Base-by-base conservation (phyloP, 2,329 filamentous ascomycete genomes). In the Pestalotiopsis sp. region DNA sequence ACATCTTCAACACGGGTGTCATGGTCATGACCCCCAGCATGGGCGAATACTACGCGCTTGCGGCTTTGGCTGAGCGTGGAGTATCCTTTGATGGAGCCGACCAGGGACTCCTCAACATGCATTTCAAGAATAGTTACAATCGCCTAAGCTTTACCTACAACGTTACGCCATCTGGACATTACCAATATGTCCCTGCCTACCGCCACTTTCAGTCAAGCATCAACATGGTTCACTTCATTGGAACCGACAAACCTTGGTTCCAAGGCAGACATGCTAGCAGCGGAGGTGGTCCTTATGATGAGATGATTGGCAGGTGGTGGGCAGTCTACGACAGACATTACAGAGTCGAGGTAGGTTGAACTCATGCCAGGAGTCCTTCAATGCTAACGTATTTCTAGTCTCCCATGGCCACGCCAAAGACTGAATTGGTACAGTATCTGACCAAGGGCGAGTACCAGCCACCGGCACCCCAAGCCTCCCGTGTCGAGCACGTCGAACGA, bases 51-150 rank as follows among this genome's bases (percentile, higher is more conserved):
- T 91, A 94, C 81, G 92, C 93, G 57, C 86, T 99, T 77, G 85
- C 90, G 71, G 93, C 93, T 71, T 90, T 98, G 86, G 94, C 96
- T 31, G 88, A 94, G 74, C 87, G 91, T 67, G 95, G 95, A 31
- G 93, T 95, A 78, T 98, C 95, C 72, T 99, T 99, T 77, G 96
- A 99, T 79, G 96, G 96, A 63, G 96, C 96, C 49, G 96, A 99
- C 78, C 96, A 99, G 81, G 96, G 96, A 67, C 84, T 99, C 65
- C 83, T 99, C 74, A 99, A 99, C 80, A 95, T 97, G 87, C 92
- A 98, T 81, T 99, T 96, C 82, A 88, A 92, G 81, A 85, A 91
- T 78, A 88, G 88, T 70, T 97, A 91, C 88, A 91, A 98, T 80
- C 91, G 95, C 72, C 82, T 99, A 76, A 95, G 93, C 81, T 99